phyloP scores from a whole-genome alignment of 2,329 filamentous ascomycete genomes.

The Penicillium hordei region DNA sequence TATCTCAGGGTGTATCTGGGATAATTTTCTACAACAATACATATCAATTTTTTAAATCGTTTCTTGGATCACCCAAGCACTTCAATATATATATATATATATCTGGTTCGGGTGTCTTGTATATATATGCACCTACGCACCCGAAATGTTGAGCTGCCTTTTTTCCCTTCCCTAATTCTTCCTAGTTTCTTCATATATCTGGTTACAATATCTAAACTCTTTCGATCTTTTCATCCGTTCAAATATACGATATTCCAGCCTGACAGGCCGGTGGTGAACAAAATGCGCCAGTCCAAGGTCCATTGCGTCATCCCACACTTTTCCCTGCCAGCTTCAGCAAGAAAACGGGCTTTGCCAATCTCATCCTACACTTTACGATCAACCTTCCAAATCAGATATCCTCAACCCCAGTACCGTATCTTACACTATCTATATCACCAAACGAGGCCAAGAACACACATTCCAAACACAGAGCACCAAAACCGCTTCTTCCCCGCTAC shows the following conservation, averaged over 20 bases:
- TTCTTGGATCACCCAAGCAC: neutral
- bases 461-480: neutral
- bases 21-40: neutral
- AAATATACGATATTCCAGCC: neutral
- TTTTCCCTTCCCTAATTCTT: neutral
- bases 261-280: slow-evolving; percentile 5
- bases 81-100: neutral
- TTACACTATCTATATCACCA: neutral
- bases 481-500: slow-evolving; percentile 10
- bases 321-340: slow-evolving; percentile 12
- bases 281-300: slow-evolving; percentile 15
- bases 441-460: neutral
- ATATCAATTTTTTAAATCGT: neutral
- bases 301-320: slow-evolving; percentile 29
- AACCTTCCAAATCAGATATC: neutral
- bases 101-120: neutral
- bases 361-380: slow-evolving; percentile 12
- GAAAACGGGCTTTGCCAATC: slow-evolving; percentile 9
- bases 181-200: neutral
- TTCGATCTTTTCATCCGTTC: too few species aligned
- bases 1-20: neutral
- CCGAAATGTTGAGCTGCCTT: neutral
- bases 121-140: neutral
- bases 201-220: too few species aligned
- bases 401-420: neutral